Conservation (phyloP, 148 eudicot genomes). For the Camellia japonica region DNA sequence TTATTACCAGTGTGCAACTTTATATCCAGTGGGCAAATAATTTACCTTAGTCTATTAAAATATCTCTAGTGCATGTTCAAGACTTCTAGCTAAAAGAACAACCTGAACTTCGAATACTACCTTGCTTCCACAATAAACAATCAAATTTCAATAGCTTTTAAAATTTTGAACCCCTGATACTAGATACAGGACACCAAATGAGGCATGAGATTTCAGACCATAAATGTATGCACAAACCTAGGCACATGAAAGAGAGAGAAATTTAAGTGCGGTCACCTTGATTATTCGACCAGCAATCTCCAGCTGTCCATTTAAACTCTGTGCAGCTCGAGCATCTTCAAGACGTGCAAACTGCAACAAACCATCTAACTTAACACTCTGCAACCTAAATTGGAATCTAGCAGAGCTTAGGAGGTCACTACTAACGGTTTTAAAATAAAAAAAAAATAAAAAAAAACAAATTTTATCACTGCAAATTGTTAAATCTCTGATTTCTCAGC, state of each 20-base stretch:
- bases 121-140: neutral
- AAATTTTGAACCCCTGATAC: neutral
- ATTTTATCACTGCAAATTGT: neutral
- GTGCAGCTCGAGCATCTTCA: slow-evolving; percentile 90
- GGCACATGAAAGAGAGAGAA: neutral
- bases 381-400: neutral
- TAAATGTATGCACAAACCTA: neutral
- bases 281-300: slow-evolving; percentile 88
- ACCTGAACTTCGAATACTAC: neutral
- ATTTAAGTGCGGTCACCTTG: slow-evolving; percentile 45
- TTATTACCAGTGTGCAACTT: no score
- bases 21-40: neutral
- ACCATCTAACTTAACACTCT: neutral
- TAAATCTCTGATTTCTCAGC: neutral
- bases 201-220: neutral
- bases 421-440: neutral
- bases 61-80: neutral
- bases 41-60: neutral
- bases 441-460: neutral
- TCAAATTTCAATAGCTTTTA: neutral
- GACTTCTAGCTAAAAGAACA: neutral
- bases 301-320: slow-evolving; percentile 74
- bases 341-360: slow-evolving; percentile 76
- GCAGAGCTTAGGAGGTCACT: neutral
- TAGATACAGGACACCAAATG: neutral